Conservation (phyloP, 2,329 filamentous ascomycete species). For the Alternaria sp. region DNA sequence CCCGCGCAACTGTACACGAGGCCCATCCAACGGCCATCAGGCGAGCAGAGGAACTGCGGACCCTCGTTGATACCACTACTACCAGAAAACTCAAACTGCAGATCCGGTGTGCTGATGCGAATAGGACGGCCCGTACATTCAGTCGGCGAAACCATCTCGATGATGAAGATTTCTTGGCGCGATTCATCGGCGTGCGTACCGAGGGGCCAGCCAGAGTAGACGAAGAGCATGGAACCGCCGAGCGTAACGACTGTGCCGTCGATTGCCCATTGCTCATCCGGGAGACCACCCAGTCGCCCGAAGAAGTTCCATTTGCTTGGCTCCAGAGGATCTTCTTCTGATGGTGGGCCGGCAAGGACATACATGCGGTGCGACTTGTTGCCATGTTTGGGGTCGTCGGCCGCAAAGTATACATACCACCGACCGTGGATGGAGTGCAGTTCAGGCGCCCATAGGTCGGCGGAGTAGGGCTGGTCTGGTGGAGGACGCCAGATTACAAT, state of each 20-base stretch:
- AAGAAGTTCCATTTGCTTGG: slow-evolving; percentile 53
- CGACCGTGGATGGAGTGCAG: slow-evolving; percentile 60
- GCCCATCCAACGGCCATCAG: slow-evolving; percentile 53
- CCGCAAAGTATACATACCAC: slow-evolving; percentile 65
- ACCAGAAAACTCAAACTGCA: slow-evolving; percentile 54
- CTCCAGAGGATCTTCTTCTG: slow-evolving; percentile 41
- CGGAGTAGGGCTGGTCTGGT: slow-evolving; percentile 55
- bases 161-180: slow-evolving; percentile 57
- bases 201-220: slow-evolving; percentile 59
- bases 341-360: slow-evolving; percentile 55
- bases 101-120: slow-evolving; percentile 53
- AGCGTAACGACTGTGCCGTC: slow-evolving; percentile 58
- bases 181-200: slow-evolving; percentile 48
- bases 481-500: slow-evolving; percentile 56
- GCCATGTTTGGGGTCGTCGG: slow-evolving; percentile 53
- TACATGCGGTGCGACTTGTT: slow-evolving; percentile 58
- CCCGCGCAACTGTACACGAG: slow-evolving; percentile 59
- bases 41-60: slow-evolving; percentile 51
- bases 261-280: slow-evolving; percentile 58
- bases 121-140: slow-evolving; percentile 49
- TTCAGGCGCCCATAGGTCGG: slow-evolving; percentile 65
- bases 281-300: slow-evolving; percentile 54
- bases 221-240: slow-evolving; percentile 52
- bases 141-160: slow-evolving; percentile 50
- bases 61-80: slow-evolving; percentile 58